Conservation (phyloP, 805 yeast species). For the Dipodascopsis uninucleata region DNA sequence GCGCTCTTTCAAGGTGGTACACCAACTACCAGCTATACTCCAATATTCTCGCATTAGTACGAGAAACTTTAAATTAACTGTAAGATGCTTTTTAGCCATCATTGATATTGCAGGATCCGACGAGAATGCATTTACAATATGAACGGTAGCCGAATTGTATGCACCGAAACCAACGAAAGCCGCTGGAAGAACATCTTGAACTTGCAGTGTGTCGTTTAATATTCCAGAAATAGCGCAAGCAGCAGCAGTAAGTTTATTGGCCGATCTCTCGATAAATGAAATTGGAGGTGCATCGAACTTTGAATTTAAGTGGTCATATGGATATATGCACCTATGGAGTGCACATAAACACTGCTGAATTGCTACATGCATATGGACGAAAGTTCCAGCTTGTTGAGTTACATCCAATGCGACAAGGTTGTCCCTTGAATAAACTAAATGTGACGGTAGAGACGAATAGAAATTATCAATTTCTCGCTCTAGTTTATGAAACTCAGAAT, state of each 20-base stretch:
- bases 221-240: conserved; percentile 36
- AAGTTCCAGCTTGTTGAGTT: conserved; percentile 32
- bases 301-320: conserved; percentile 31
- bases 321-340: conserved; percentile 35
- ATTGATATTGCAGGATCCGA: conserved; percentile 31
- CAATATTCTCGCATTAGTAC: conserved; percentile 36
- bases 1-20: conserved; percentile 35
- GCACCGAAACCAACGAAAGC: conserved; percentile 39
- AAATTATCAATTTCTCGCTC: conserved; percentile 29
- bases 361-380: conserved; percentile 36
- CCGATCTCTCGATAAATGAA: conserved; percentile 33
- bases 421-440: conserved; percentile 29
- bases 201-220: conserved; percentile 32
- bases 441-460: conserved; percentile 29
- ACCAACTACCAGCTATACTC: conserved; percentile 38
- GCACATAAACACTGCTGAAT: conserved; percentile 34
- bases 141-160: conserved; percentile 36
- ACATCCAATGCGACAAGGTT: conserved; percentile 30
- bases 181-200: conserved; percentile 35
- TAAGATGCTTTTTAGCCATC: conserved; percentile 35
- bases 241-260: conserved; percentile 33
- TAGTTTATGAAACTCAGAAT: conserved; percentile 29
- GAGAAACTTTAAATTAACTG: conserved; percentile 34
- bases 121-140: conserved; percentile 36
- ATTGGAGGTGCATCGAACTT: conserved; percentile 34